Conservation (phyloP, 192 early-diverging fungal genomes). For the Phycomyces blakesleeanus region DNA sequence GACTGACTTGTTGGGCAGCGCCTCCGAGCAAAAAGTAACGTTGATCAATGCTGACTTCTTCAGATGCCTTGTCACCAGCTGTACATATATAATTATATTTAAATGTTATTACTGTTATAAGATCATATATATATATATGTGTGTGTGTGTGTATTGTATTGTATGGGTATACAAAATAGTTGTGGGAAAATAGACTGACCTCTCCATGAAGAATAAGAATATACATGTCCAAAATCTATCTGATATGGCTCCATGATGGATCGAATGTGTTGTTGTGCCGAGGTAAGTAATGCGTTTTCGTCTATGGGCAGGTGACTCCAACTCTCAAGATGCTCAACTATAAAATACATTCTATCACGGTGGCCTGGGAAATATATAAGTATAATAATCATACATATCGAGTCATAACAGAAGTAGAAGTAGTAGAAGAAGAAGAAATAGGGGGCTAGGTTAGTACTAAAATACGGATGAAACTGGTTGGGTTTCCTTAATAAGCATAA, state of each 20-base stretch:
- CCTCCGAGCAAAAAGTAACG: slow-evolving; percentile 22
- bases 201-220: slow-evolving; percentile 6
- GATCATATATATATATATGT: too few relatives aligned
- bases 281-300: slow-evolving; percentile 6
- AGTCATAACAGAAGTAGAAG: too few relatives aligned
- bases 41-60: slow-evolving; percentile 11
- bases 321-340: slow-evolving; percentile 5
- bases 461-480: neutral
- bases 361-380: slow-evolving; percentile 10
- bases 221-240: slow-evolving; percentile 17
- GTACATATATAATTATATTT: neutral
- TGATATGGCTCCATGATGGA: slow-evolving; percentile 13
- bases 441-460: neutral
- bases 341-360: slow-evolving; percentile 7
- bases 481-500: neutral
- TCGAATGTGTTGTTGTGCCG: slow-evolving; percentile 6
- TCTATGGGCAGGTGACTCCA: slow-evolving; percentile 12
- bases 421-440: neutral
- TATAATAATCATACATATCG: too few relatives aligned
- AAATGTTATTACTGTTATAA: too few relatives aligned
- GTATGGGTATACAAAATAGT: too few relatives aligned
- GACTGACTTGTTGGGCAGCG: slow-evolving; percentile 18
- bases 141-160: too few relatives aligned
- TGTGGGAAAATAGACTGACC: slow-evolving; percentile 5
- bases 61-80: slow-evolving; percentile 12